Conservation (phyloP, 495 filamentous ascomycete genomes). For the Aspergillus asperescens region DNA sequence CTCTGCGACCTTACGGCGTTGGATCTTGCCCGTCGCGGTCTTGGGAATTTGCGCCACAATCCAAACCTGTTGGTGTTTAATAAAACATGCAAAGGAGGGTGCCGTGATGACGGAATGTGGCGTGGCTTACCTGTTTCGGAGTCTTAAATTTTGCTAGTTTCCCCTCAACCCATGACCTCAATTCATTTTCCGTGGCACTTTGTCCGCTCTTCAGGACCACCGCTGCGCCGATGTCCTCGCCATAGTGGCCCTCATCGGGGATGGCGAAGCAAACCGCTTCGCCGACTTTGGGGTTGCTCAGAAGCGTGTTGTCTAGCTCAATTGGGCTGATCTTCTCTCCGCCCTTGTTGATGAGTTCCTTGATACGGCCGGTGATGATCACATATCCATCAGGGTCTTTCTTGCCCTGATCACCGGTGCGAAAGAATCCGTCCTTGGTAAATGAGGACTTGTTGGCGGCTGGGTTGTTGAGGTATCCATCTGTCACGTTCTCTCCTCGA, state of each 20-base stretch:
- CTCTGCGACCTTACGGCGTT: conserved; percentile 74
- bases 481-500: conserved; percentile 71
- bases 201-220: conserved; percentile 64
- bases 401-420: conserved; percentile 78
- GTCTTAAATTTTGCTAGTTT: conserved; percentile 76
- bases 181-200: conserved; percentile 47
- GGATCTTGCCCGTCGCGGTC: conserved; percentile 86
- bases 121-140: conserved; percentile 65
- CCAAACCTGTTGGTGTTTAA: conserved; percentile 51
- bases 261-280: conserved; percentile 82
- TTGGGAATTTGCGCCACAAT: conserved; percentile 79
- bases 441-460: conserved; percentile 66
- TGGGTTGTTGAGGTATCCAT: conserved; percentile 77
- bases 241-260: conserved; percentile 48
- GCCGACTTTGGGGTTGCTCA: conserved; percentile 59
- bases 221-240: conserved; percentile 74
- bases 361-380: conserved; percentile 73
- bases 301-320: conserved; percentile 73
- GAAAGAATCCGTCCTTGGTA: conserved; percentile 66
- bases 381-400: conserved; percentile 69
- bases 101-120: conserved; percentile 4
- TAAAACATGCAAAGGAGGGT: background rate
- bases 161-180: conserved; percentile 61
- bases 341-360: conserved; percentile 80
- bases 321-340: conserved; percentile 82